Evolutionary conservation across 2,329 filamentous ascomycete species (phyloP).

Genomic region (Fusarium abutilonis): DNA sequence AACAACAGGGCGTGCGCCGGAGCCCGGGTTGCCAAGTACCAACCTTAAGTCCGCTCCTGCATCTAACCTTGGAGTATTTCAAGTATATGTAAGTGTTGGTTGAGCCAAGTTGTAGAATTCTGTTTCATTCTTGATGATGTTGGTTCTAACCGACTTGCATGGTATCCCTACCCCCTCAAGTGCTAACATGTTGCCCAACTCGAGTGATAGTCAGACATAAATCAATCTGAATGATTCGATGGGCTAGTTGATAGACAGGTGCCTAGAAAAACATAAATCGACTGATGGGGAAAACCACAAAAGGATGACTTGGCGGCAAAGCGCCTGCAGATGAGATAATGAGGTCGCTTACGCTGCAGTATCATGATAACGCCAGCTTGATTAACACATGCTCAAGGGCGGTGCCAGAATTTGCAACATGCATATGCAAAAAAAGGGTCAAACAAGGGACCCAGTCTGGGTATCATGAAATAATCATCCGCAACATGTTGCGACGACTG

Average conservation of each 20-base stretch:
- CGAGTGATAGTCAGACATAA: constrained; percentile 24
- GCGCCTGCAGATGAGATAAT: constrained; percentile 7
- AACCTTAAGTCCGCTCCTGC: background rate
- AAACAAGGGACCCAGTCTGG: constrained; percentile 29
- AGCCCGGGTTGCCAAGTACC: constrained; percentile 3
- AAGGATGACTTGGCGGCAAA: constrained; percentile 14
- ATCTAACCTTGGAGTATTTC: background rate
- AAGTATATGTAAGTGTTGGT: background rate
- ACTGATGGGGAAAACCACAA: constrained; percentile 18
- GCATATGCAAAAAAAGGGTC: constrained; percentile 21
- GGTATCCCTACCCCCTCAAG: constrained; percentile 9
- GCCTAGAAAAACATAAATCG: constrained; percentile 18
- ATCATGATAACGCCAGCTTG: constrained; percentile 5
- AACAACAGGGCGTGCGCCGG: constrained; percentile 10
- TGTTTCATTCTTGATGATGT: constrained; percentile 16
- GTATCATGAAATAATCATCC: constrained; percentile 45
- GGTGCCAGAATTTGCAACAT: constrained; percentile 5
- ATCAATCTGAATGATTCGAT: constrained; percentile 22
- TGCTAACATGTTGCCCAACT: constrained; percentile 11
- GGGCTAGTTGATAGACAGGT: constrained; percentile 6
- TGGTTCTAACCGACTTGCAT: constrained; percentile 19
- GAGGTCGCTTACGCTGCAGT: constrained; percentile 14
- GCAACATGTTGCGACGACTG: constrained; percentile 31
- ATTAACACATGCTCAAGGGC: constrained; percentile 9
- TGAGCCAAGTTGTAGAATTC: background rate